Percentiles rank a stretch among this genome's conserved stretches.
phyloP scores from a whole-genome alignment of 2,329 filamentous ascomycete genomes.

The Neofusicoccum laricinum region DNA sequence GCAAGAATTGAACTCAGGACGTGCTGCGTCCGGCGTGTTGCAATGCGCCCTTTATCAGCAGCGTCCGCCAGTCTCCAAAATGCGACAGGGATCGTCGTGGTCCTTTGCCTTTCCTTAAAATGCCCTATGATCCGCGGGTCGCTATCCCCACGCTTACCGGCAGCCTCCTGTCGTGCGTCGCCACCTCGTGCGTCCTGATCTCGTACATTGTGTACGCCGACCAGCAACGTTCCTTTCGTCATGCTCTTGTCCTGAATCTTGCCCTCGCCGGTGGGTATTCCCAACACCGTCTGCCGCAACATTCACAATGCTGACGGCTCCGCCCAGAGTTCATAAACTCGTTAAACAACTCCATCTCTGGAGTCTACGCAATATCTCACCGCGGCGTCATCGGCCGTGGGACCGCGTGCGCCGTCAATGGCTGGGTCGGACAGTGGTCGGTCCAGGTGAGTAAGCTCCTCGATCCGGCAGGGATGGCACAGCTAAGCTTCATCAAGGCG shows the following conservation, averaged over 20 bases:
- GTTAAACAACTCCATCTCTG: conserved; percentile 44
- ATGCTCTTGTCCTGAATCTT: conserved; percentile 26
- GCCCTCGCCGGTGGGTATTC: conserved; percentile 21
- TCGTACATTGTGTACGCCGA: conserved; percentile 21
- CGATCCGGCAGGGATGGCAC: neutral
- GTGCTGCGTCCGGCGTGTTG: neutral
- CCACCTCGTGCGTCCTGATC: conserved; percentile 20
- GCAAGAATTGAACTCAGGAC: no score
- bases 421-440: conserved; percentile 45
- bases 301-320: neutral
- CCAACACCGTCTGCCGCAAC: neutral
- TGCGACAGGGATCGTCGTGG: neutral
- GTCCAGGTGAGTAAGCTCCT: conserved; percentile 26
- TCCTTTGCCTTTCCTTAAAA: neutral
- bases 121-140: neutral
- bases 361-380: conserved; percentile 32
- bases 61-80: neutral
- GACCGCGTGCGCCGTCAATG: conserved; percentile 40
- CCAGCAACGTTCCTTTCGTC: conserved; percentile 23
- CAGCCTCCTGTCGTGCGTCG: conserved; percentile 22
- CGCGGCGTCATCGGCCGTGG: conserved; percentile 26
- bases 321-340: conserved; percentile 44
- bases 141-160: conserved; percentile 22
- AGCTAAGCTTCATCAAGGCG: conserved; percentile 21
- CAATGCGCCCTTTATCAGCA: neutral